Base-by-base conservation (phyloP, 495 filamentous ascomycete species). In the Penicillium antarcticum region DNA sequence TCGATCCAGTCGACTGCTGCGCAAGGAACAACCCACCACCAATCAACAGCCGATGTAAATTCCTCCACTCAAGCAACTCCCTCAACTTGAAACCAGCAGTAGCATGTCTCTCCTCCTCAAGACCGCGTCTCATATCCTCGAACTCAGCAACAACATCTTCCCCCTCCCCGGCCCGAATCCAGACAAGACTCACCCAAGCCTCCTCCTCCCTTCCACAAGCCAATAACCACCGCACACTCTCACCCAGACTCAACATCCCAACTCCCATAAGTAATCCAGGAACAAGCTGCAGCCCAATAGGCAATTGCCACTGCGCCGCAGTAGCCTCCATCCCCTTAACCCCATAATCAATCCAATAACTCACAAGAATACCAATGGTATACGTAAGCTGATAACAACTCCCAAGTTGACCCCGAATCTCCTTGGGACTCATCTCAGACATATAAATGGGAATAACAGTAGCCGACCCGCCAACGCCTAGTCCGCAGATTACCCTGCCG, bases 361-460 rank as follows among this genome's bases (percentile, higher is more conserved):
- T 76, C 0, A 70, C 56, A 23, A 80, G 67, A 19, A 80, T 76
- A 0, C 79, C 79, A 46, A 78, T 68, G 0, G 77, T 78, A 47
- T 76, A 80, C 37, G 76, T 76, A 37, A 79, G 72, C 47, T 80
- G 77, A 54, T 77, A 80, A 50, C 76, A 76, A 48, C 67, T 66
- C 40, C 76, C 80, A 17, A 82, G 69, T 14, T 76, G 70, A 2
- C 75, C 80, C 29, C 80, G 71, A 42, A 81, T 73, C 12, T 78
- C 69, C 40, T 75, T 78, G 0, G 80, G 79, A 45, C 77, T 77
- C 70, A 77, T 83, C 58, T 84, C 81, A 12, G 76, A 71, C 37
- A 76, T 71, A 51, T 78, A 82, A 52, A 81, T 84, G 2, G 82
- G 81, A 0, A 81, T 78, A 12, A 81, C 71, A 10, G 78, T 79